Evolutionary conservation across 1,284 basidiomycete genomes (phyloP).

Genomic region (Phlebopus sp.): DNA sequence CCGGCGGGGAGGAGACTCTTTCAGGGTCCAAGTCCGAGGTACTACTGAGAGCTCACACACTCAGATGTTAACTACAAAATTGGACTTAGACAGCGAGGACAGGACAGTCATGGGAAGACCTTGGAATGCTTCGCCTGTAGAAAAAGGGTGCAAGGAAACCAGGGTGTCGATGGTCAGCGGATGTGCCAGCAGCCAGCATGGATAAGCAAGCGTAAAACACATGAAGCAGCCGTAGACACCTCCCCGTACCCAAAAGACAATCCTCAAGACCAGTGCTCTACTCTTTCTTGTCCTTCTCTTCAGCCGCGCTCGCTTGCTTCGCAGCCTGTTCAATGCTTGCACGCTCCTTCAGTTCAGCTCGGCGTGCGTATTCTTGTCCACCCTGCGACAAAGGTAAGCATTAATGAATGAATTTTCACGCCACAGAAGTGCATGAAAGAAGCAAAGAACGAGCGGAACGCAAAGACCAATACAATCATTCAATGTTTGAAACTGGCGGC

Average conservation of each 20-base stretch:
- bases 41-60: not conserved
- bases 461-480: slow-evolving; percentile 1
- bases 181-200: not conserved
- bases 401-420: slow-evolving; percentile 14
- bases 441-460: slow-evolving; percentile 2
- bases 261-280: slow-evolving; percentile 13
- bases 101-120: slow-evolving; percentile 2
- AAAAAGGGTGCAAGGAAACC: not conserved
- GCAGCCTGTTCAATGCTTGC: slow-evolving; percentile 41
- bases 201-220: slow-evolving; percentile 1
- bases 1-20: slow-evolving; percentile 3
- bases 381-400: slow-evolving; percentile 48
- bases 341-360: slow-evolving; percentile 61
- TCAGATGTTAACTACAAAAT: slow-evolving; percentile 18
- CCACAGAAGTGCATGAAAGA: slow-evolving; percentile 9
- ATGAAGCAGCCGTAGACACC: slow-evolving; percentile 2
- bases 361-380: slow-evolving; percentile 82
- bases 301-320: slow-evolving; percentile 21
- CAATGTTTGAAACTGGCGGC: slow-evolving; percentile 18
- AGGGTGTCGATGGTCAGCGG: not conserved
- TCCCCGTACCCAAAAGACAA: too few relatives aligned
- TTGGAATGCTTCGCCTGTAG: not conserved
- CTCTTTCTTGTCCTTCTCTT: slow-evolving; percentile 43
- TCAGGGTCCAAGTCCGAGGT: slow-evolving; percentile 18
- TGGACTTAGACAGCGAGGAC: slow-evolving; percentile 20